phyloP scores from a whole-genome alignment of 2,329 filamentous ascomycete genomes.

The Trichophyton simii region DNA sequence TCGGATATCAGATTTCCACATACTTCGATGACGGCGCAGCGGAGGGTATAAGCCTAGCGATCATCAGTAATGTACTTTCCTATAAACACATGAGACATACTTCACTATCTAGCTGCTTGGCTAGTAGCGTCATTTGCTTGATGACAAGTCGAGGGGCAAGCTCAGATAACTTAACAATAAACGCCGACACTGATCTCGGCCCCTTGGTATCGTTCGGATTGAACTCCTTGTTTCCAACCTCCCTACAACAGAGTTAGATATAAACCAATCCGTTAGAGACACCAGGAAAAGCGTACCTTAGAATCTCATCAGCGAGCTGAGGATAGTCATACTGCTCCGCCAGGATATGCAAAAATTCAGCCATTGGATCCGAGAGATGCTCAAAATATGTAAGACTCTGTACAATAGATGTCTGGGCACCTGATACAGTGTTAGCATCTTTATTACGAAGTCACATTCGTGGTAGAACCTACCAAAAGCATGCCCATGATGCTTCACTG shows the following conservation, averaged over 20 bases:
- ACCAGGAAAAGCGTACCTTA: conserved; percentile 38
- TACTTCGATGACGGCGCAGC: conserved; percentile 89
- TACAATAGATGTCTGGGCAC: conserved; percentile 92
- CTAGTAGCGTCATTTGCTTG: conserved; percentile 91
- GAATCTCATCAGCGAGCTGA: conserved; percentile 82
- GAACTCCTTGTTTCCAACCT: conserved; percentile 95
- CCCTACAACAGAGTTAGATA: conserved; percentile 36
- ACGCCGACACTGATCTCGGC: conserved; percentile 89
- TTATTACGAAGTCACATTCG: not conserved
- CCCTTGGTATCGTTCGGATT: conserved; percentile 92
- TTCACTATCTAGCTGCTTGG: conserved; percentile 92
- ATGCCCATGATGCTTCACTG: conserved; percentile 94
- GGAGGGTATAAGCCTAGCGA: conserved; percentile 69
- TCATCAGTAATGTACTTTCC: not conserved
- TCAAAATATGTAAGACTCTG: conserved; percentile 98
- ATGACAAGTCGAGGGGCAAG: conserved; percentile 83
- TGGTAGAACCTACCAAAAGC: conserved; percentile 58
- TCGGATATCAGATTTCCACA: conserved; percentile 90
- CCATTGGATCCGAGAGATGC: conserved; percentile 97
- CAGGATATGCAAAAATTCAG: conserved; percentile 90
- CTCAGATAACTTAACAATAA: conserved; percentile 86
- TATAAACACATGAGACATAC: conserved; percentile 30
- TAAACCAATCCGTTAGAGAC: not conserved
- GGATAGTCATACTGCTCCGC: conserved; percentile 96
- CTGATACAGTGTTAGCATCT: conserved; percentile 36